Percentiles rank a stretch among this genome's conserved stretches.
phyloP scores from a whole-genome alignment of 352 stramenopile species.

The Plasmopara halstedii region DNA sequence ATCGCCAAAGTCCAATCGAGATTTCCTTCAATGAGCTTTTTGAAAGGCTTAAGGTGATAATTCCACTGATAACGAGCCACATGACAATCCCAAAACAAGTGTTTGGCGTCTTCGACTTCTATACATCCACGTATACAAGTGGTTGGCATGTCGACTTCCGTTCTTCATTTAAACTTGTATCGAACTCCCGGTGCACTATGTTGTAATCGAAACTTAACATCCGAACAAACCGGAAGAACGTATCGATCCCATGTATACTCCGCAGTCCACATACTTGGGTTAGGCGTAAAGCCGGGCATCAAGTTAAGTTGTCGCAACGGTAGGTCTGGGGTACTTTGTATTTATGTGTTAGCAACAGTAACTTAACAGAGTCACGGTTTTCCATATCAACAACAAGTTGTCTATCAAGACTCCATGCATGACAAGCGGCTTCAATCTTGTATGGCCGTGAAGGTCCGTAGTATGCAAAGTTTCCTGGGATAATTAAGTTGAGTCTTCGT shows the following conservation, averaged over 20 bases:
- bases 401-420: neutral
- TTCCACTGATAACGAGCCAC: conserved; percentile 2
- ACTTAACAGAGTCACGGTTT: neutral
- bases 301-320: neutral
- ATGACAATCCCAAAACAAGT: conserved; percentile 5
- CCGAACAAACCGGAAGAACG: neutral
- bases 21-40: neutral
- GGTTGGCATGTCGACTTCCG: neutral
- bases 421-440: neutral
- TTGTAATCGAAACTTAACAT: neutral
- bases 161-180: neutral
- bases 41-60: conserved; percentile 1
- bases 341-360: neutral
- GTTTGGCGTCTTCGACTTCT: neutral
- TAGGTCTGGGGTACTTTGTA: neutral
- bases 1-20: neutral
- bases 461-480: neutral
- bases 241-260: neutral
- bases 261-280: neutral
- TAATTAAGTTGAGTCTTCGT: neutral
- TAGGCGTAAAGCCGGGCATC: too few species aligned
- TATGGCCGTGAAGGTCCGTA: neutral
- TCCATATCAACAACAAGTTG: neutral
- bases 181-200: neutral
- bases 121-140: neutral